Conservation (phyloP, 768 basidiomycete genomes). For the Royoungia palumana region DNA sequence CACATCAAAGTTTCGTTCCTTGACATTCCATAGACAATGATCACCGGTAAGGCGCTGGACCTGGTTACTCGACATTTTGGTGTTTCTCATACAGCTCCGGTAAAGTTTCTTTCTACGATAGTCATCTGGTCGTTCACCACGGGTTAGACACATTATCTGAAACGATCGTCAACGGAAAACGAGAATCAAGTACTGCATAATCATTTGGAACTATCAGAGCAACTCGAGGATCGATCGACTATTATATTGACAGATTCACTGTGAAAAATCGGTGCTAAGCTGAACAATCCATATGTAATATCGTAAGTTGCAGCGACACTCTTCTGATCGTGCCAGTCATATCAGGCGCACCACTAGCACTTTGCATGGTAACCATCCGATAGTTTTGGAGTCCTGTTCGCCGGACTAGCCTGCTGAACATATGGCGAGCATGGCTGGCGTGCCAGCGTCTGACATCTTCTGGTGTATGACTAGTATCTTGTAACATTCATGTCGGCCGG, state of each 20-base stretch:
- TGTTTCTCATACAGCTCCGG: constrained; percentile 6
- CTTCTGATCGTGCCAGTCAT: too few relatives aligned
- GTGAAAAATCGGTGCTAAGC: background rate
- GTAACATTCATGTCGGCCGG: background rate
- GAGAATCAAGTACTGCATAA: constrained; percentile 40
- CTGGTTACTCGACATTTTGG: constrained; percentile 34
- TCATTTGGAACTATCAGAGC: constrained; percentile 44
- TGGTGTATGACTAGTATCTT: too few relatives aligned
- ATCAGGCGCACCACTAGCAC: too few relatives aligned
- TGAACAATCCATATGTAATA: too few relatives aligned
- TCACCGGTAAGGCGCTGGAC: constrained; percentile 64
- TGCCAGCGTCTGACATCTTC: too few relatives aligned
- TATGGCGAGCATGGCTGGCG: too few relatives aligned
- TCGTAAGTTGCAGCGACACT: too few relatives aligned
- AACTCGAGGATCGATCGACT: constrained; percentile 52
- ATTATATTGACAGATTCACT: constrained; percentile 15
- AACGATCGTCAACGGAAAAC: constrained; percentile 24
- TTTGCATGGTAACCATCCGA: too few relatives aligned
- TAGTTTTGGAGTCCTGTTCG: too few relatives aligned
- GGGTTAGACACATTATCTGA: constrained; percentile 44
- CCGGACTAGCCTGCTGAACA: too few relatives aligned
- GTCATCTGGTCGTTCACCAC: constrained; percentile 17
- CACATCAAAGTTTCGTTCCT: background rate
- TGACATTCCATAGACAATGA: constrained; percentile 40
- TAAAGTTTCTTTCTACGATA: constrained; percentile 6